Evolutionary conservation across 164 flowering plant genomes (phyloP), one percentile per base, ranked within the genome.

Genomic region (Umbellularia californica): DNA sequence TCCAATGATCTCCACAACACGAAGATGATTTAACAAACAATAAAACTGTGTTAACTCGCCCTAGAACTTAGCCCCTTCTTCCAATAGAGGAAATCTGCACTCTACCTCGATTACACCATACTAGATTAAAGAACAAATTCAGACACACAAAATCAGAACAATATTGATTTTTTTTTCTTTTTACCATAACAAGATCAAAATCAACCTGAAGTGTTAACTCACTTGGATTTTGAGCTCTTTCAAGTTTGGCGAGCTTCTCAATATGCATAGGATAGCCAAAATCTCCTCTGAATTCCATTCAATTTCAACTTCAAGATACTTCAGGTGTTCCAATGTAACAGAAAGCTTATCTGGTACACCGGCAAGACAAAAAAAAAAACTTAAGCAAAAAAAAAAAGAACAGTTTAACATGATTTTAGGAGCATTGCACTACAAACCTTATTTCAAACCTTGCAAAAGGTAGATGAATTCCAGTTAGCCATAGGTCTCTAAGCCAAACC

Each of bases 341-440:
- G 86, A 87, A 50, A 86, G 80, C 76, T 64, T 84, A 63, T 66
- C 74, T 13, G 83, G 87, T 19, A 86, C 66, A 33, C 52, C 41
- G 19, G 89, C 88, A 69, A 77, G 58, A 72, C 88, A 80, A 79
- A 87, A 77, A 80, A 82, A 85, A 77, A 80, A 82, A 85, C 90
- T 89, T 76, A 25, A 19, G n/a, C 6, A 70, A 50, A 17, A 14
- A 15, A 27, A 51, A 10, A 51, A 11, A 50, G 23, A 15, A 50
- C 4, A 2, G 50, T 4, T 70, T n/a, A 11, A 22, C 23, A 7
- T 20, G 11, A n/a, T 20, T 63, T 63, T 3, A n/a, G 23, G 66
- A n/a, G 13, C 11, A 5, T 11, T 51, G 58, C 17, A 11, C 2
- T 11, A 11, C 58, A 51, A 51, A 11, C 58, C 58, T 51, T 11